phyloP scores from a whole-genome alignment of 2,329 filamentous ascomycete species.

The Colletotrichum abscissum region DNA sequence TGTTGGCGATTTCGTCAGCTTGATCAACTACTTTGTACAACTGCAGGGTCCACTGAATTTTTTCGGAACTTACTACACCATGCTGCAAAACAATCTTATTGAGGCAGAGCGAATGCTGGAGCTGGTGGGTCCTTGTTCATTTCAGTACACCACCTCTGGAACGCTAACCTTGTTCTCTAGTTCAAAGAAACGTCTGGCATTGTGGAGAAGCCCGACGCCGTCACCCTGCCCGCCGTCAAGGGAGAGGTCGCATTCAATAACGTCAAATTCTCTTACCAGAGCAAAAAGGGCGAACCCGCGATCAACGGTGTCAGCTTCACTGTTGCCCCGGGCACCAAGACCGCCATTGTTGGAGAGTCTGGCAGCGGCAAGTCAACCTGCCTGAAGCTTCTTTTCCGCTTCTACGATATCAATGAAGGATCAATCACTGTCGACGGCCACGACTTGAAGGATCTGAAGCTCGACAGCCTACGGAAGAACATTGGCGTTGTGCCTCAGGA shows the following conservation, averaged over 20 bases:
- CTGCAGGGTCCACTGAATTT: constrained; percentile 71
- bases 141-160: fast-evolving
- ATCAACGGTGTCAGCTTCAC: constrained; percentile 54
- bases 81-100: constrained; percentile 58
- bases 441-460: constrained; percentile 55
- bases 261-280: constrained; percentile 57
- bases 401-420: constrained; percentile 60
- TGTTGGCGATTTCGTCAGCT: constrained; percentile 66
- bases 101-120: constrained; percentile 59
- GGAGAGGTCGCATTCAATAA: constrained; percentile 55
- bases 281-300: constrained; percentile 48
- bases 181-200: constrained; percentile 58
- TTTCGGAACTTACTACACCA: constrained; percentile 62
- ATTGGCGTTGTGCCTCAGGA: constrained; percentile 59
- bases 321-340: constrained; percentile 56
- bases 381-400: constrained; percentile 61
- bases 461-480: constrained; percentile 51
- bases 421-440: constrained; percentile 59
- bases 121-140: constrained; percentile 43
- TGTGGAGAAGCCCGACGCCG: constrained; percentile 53
- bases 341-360: constrained; percentile 58
- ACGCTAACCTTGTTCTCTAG: constrained; percentile 39
- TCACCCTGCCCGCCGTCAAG: constrained; percentile 42
- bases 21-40: constrained; percentile 71
- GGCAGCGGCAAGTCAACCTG: constrained; percentile 61